Evolutionary conservation across 2,329 filamentous ascomycete species (phyloP).

Genomic region (Exutisphaerella laricina): DNA sequence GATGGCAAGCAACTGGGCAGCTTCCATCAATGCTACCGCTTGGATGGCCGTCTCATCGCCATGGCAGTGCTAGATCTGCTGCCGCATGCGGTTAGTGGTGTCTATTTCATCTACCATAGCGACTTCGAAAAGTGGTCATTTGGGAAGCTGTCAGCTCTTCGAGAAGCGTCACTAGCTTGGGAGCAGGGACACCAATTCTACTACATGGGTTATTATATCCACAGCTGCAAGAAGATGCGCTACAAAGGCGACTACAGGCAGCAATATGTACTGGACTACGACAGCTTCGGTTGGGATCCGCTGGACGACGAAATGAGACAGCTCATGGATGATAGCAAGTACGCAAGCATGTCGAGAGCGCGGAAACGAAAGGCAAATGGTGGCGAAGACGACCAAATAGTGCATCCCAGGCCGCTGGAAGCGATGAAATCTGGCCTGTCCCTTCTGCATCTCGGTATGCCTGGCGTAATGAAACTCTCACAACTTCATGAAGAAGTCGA

Average conservation of each 20-base stretch:
- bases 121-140: slow-evolving; percentile 64
- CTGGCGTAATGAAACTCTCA: slow-evolving; percentile 55
- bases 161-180: slow-evolving; percentile 64
- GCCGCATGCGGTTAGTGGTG: slow-evolving; percentile 70
- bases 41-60: slow-evolving; percentile 70
- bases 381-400: slow-evolving; percentile 20
- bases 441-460: slow-evolving; percentile 60
- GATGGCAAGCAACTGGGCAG: slow-evolving; percentile 60
- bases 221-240: slow-evolving; percentile 73
- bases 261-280: slow-evolving; percentile 67
- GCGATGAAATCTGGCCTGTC: slow-evolving; percentile 39
- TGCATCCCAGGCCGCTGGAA: slow-evolving; percentile 15
- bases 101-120: slow-evolving; percentile 78
- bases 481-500: slow-evolving; percentile 50
- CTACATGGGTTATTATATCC: slow-evolving; percentile 72
- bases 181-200: slow-evolving; percentile 69
- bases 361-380: slow-evolving; percentile 21
- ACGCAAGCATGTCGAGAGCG: slow-evolving; percentile 42
- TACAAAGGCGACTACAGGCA: slow-evolving; percentile 78
- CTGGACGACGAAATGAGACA: slow-evolving; percentile 29
- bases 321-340: slow-evolving; percentile 52
- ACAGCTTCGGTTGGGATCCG: slow-evolving; percentile 29
- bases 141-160: slow-evolving; percentile 69
- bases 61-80: slow-evolving; percentile 72
- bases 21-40: slow-evolving; percentile 67